These are phyloP conservation scores for Blastomyces emzantsi DNA, from an alignment of 2,329 filamentous ascomycete genomes.

Conservation along the genomic window DNA sequence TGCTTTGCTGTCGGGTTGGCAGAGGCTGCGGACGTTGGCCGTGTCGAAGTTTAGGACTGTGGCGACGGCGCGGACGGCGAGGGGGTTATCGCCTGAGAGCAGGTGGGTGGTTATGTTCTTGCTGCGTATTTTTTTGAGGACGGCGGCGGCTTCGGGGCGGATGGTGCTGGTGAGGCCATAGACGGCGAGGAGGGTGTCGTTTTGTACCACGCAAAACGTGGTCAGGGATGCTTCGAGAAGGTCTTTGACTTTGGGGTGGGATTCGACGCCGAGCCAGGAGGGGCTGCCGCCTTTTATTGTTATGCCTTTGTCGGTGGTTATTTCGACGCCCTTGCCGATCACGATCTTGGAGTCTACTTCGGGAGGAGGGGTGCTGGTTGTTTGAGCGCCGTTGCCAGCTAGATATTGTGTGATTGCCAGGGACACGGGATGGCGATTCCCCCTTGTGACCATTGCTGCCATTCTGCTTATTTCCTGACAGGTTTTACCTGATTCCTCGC, in stretches of 20 bases:
- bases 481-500: conserved; percentile 1
- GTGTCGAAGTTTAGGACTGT: conserved; percentile 32
- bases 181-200: conserved; percentile 35
- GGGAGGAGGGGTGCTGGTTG: conserved; percentile 7
- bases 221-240: conserved; percentile 38
- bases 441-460: conserved; percentile 31
- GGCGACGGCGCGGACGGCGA: conserved; percentile 44
- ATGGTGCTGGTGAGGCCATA: conserved; percentile 44
- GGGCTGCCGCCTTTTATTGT: conserved; percentile 25
- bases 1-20: conserved; percentile 48
- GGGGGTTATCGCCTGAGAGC: conserved; percentile 48
- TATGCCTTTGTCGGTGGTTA: conserved; percentile 12
- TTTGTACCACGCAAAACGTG: conserved; percentile 50
- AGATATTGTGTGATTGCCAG: conserved; percentile 30
- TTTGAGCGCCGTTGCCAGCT: conserved; percentile 30
- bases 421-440: conserved; percentile 46
- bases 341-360: conserved; percentile 20
- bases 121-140: conserved; percentile 43
- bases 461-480: conserved; percentile 8
- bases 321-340: conserved; percentile 27
- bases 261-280: conserved; percentile 29
- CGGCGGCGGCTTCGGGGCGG: conserved; percentile 43
- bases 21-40: conserved; percentile 36
- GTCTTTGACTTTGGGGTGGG: conserved; percentile 24
- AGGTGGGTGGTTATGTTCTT: conserved; percentile 46